Percentiles rank a stretch among this genome's conserved stretches.
Conservation (phyloP, 257 asterid species). For the Nyctanthes arbortristis region DNA sequence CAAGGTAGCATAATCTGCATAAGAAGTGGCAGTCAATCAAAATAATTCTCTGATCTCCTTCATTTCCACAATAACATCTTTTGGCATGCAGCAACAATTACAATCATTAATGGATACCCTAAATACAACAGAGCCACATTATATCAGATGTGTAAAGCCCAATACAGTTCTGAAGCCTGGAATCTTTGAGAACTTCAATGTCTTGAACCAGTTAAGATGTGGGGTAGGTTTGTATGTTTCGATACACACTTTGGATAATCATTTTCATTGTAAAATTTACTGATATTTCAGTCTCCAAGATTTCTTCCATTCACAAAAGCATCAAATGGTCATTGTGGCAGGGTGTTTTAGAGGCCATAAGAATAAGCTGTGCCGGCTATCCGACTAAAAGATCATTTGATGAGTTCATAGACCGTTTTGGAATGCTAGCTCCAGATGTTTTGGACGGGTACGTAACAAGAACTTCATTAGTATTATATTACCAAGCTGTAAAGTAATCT, state of each 20-base stretch:
- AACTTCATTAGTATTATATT: conserved; percentile 3
- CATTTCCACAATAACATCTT: conserved; percentile 15
- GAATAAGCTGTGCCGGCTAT: conserved; percentile 97
- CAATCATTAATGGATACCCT: conserved; percentile 92
- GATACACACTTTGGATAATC: conserved; percentile 7
- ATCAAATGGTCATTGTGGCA: conserved; percentile 37
- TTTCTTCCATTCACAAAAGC: conserved; percentile 25
- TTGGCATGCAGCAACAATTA: conserved; percentile 77
- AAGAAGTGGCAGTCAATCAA: conserved; percentile 1
- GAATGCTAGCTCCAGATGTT: conserved; percentile 80
- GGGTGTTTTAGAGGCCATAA: conserved; percentile 97
- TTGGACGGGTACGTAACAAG: conserved; percentile 64
- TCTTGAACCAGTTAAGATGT: conserved; percentile 86
- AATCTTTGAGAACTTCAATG: conserved; percentile 85
- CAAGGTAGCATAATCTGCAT: conserved; percentile 51
- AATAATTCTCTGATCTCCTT: conserved; percentile 21
- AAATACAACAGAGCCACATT: conserved; percentile 93
- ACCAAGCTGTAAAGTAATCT: conserved; percentile 6
- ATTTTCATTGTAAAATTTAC: conserved; percentile 1
- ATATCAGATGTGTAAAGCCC: conserved; percentile 97
- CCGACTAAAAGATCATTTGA: conserved; percentile 92
- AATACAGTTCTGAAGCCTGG: conserved; percentile 88
- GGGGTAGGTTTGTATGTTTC: conserved; percentile 61
- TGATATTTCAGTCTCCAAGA: neutral
- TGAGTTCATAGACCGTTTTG: conserved; percentile 94